These are phyloP conservation scores for Lachnellula hyalina DNA, from an alignment of 2,329 filamentous ascomycete species.

Conservation along the genomic window DNA sequence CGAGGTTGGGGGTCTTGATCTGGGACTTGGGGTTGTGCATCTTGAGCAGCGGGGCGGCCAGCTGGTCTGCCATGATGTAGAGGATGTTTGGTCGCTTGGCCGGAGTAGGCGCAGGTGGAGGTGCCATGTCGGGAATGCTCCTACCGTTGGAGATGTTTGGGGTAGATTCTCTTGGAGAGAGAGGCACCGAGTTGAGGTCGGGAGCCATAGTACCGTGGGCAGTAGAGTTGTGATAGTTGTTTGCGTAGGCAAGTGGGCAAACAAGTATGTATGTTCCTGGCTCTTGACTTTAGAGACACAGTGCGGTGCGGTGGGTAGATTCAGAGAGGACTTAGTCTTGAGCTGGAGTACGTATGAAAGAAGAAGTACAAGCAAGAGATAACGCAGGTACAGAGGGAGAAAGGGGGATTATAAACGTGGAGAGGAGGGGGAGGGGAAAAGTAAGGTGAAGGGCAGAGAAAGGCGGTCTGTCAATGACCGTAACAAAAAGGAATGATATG, in stretches of 20 bases:
- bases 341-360: neutral
- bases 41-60: conserved; percentile 83
- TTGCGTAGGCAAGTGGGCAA: neutral
- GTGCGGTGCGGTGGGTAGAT: neutral
- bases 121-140: conserved; percentile 18
- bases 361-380: neutral
- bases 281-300: neutral
- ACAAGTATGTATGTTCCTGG: neutral
- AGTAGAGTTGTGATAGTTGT: neutral
- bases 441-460: neutral
- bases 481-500: neutral
- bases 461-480: neutral
- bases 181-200: conserved; percentile 66
- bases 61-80: conserved; percentile 96
- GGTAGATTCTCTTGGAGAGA: conserved; percentile 39
- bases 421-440: neutral
- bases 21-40: conserved; percentile 86
- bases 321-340: neutral
- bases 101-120: conserved; percentile 1
- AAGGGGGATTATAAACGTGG: neutral
- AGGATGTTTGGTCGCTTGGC: conserved; percentile 67
- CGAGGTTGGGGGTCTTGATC: conserved; percentile 88
- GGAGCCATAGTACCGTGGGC: conserved; percentile 52
- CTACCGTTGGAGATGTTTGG: conserved; percentile 14
- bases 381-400: neutral